Evolutionary conservation across 1,284 basidiomycete genomes (phyloP).

Genomic region (Peniophora sp.): DNA sequence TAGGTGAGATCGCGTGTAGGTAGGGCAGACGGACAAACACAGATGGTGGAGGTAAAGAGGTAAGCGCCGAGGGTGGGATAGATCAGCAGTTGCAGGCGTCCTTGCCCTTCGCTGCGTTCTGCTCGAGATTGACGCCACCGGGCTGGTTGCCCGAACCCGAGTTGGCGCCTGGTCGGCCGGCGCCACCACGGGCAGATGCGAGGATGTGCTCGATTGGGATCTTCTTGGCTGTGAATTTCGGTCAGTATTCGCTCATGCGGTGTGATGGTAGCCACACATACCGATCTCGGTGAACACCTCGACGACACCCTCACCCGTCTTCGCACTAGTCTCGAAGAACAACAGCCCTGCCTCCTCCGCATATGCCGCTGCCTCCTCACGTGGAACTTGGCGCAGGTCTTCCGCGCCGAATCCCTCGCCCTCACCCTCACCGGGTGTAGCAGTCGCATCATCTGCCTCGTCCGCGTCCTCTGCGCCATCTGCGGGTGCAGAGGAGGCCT

Average conservation of each 20-base stretch:
- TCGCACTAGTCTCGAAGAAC: slow-evolving; percentile 98
- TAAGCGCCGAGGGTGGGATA: neutral
- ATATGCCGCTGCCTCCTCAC: slow-evolving; percentile 94
- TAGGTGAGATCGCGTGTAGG: too few species aligned
- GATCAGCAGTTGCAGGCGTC: slow-evolving; percentile 71
- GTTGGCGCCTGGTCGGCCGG: slow-evolving; percentile 53
- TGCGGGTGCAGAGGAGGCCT: slow-evolving; percentile 44
- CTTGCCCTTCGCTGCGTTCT: slow-evolving; percentile 58
- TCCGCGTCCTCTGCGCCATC: slow-evolving; percentile 49
- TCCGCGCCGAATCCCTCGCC: slow-evolving; percentile 48
- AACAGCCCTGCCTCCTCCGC: slow-evolving; percentile 88
- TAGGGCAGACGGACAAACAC: too few species aligned
- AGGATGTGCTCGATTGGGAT: slow-evolving; percentile 92
- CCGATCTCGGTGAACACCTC: slow-evolving; percentile 99
- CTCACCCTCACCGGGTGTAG: slow-evolving; percentile 68
- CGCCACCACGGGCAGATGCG: slow-evolving; percentile 62
- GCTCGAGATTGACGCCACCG: slow-evolving; percentile 68
- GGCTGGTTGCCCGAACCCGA: slow-evolving; percentile 41
- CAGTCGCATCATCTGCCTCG: slow-evolving; percentile 79
- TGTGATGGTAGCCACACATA: slow-evolving; percentile 29
- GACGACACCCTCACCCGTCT: slow-evolving; percentile 94
- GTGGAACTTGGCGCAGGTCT: slow-evolving; percentile 78
- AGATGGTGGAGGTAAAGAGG: too few species aligned
- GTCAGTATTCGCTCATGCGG: slow-evolving; percentile 7
- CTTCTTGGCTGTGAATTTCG: slow-evolving; percentile 69